A percentile compares a stretch with the other conserved stretches of the same genome.
Evolutionary conservation across 495 filamentous ascomycete genomes (phyloP).

Genomic region (Xylaria palmicola): DNA sequence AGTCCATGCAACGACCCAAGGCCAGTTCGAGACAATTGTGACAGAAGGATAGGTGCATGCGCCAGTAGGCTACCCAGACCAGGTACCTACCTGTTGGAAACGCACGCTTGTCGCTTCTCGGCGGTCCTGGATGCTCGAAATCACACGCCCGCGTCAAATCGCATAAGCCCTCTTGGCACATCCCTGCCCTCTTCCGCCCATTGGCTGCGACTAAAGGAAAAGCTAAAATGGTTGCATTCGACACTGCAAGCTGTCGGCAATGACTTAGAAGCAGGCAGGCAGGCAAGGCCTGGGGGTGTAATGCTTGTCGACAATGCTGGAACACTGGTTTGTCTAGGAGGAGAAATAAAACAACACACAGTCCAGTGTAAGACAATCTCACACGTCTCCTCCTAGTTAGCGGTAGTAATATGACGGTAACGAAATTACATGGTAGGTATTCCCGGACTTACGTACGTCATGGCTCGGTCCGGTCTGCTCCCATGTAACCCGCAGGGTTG

Average conservation of each 20-base stretch:
- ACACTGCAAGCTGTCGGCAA: conserved; percentile 37
- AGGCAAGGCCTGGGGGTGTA: conserved; percentile 21
- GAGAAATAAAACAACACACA: conserved; percentile 20
- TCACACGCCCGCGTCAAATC: conserved; percentile 44
- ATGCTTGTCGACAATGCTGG: conserved; percentile 13
- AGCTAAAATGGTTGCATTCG: conserved; percentile 32
- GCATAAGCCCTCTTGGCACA: conserved; percentile 32
- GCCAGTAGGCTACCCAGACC: conserved; percentile 18
- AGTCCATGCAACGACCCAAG: conserved; percentile 9
- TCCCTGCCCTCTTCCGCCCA: conserved; percentile 36
- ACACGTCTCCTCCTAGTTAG: too few species aligned
- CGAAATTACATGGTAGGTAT: too few species aligned
- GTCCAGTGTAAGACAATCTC: conserved; percentile 7
- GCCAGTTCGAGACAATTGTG: conserved; percentile 34
- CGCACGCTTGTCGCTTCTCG: conserved; percentile 32
- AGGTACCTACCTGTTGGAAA: conserved; percentile 18
- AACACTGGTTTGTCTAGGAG: conserved; percentile 15
- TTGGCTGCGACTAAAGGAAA: conserved; percentile 31
- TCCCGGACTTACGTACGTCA: too few species aligned
- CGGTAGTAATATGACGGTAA: too few species aligned
- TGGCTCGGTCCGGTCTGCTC: conserved; percentile 5
- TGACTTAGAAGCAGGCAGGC: too few species aligned
- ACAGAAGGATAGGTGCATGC: conserved; percentile 31
- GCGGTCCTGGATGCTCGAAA: conserved; percentile 30
- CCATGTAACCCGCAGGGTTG: conserved; percentile 3